Base-by-base conservation (phyloP, 495 filamentous ascomycete genomes). In the Hyaloscypha variabilis region DNA sequence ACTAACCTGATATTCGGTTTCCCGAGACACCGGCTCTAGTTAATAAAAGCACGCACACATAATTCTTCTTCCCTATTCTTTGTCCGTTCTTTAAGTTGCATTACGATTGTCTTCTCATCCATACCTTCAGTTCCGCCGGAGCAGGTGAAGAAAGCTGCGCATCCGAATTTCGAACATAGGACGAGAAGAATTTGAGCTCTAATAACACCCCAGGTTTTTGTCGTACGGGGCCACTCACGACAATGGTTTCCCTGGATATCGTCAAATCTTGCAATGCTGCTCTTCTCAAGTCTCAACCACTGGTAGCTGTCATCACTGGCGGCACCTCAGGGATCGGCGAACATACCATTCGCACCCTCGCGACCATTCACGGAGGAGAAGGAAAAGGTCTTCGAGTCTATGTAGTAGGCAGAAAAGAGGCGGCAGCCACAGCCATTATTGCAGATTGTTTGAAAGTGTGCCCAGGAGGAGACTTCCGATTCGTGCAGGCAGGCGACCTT, bases 271-370 rank as follows among this genome's bases (percentile, higher is more conserved):
- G 19, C 42, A 70, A 70, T 54, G 14, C 53, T 0, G 21, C 51
- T 1, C n/a, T 59, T 25, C 8, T 50, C 54, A 29, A 49, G 8
- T 51, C 59, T 23, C 50, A 62, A 19, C 62, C 36, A 6, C 56
- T 69, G 11, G 63, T 63, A 23, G 57, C 42, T 1, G 63, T 69
- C 58, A 56, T 69, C 14, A 75, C 77, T 3, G 78, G 80, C 34
- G 79, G 71, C 28, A 80, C 78, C 6, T 71, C 72, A 39, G 78
- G 78, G 36, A 80, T 80, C 42, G 75, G 77, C 17, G 65, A 72
- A 51, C 71, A 56, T 46, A 73, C 78, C 6, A 69, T 74, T 2
- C 68, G 67, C 23, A 77, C 76, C 54, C 72, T 80, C 28, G 77
- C 75, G 26, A 53, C 52, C 2, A n/a, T 31, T 23, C 69, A 74